Base-by-base conservation (phyloP, 768 basidiomycete genomes). In the Xerocomellus chrysenteron region DNA sequence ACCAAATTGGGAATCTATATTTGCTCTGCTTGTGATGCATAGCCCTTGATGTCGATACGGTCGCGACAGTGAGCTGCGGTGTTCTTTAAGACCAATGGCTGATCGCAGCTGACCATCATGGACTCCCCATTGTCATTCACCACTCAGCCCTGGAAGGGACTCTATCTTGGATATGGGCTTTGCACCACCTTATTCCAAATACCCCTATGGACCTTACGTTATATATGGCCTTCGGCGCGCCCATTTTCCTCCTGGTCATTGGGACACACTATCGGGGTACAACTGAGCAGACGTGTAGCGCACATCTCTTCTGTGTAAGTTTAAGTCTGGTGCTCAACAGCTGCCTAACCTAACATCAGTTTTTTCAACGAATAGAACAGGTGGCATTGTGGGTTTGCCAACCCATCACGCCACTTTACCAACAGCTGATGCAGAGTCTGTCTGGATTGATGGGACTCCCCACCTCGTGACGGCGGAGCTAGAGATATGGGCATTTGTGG, bases 191-290 rank as follows among this genome's bases (percentile, higher is more conserved):
- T 81, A 40, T 36, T 85, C 35, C 76, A 77, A 30, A 45, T 82
- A 46, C 83, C 84, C 3, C 59, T 77, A 44, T 83, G 83, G 82
- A 58, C 71, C 19, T 51, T 83, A 8, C 55, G 75, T 17, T 72
- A 75, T 30, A 58, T 75, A 46, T 52, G 47, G 21, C 61, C 64
- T 19, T 56, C 40, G 73, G 75, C 36, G 67, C 78, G 83, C 21
- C 80, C 80, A 17, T 72, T 75, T 57, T 67, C 68, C 32, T 74
- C 80, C 21, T 84, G 82, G 83, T 68, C 71, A 32, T 57, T 81
- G 30, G 68, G 65, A 36, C 76, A 80, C 21, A 63, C 72, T 7
- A 41, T 84, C 12, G 55, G 70, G 43, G 61, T 80, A 19, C 72
- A 75, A 10, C 11, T 77, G 2, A 26, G 73, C 47, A 77, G 75